A percentile compares a stretch with the other conserved stretches of the same genome.
Evolutionary conservation across 345 rosid species (phyloP).

Genomic region (Sisymbrium altissimum): DNA sequence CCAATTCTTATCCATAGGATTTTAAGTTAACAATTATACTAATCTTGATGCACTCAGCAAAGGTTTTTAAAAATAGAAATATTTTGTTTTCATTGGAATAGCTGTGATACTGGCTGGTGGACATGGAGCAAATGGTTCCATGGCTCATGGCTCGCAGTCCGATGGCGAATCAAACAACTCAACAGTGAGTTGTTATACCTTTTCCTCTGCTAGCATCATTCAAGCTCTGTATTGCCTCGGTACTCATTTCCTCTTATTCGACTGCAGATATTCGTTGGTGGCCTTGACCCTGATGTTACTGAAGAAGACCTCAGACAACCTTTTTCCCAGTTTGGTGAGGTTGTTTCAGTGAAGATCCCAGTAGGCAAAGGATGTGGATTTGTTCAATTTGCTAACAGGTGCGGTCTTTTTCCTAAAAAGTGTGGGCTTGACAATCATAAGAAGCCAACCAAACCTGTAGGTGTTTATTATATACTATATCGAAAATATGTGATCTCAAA

Average conservation of each 20-base stretch:
- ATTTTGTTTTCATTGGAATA: conserved; percentile 30
- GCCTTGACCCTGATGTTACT: conserved; percentile 74
- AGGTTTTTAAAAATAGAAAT: neutral
- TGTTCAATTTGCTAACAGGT: conserved; percentile 83
- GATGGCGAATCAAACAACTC: conserved; percentile 72
- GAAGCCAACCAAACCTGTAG: neutral
- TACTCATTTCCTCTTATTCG: conserved; percentile 8
- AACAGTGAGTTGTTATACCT: conserved; percentile 60
- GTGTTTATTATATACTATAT: neutral
- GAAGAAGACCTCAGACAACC: conserved; percentile 89
- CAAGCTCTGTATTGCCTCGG: neutral
- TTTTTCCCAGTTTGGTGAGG: conserved; percentile 80
- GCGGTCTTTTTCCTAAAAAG: neutral
- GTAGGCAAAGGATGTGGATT: conserved; percentile 95
- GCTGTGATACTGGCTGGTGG: conserved; percentile 86
- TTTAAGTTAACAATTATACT: neutral
- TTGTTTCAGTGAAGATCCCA: conserved; percentile 91
- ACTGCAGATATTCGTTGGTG: conserved; percentile 91
- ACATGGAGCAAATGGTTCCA: conserved; percentile 61
- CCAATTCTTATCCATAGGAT: neutral
- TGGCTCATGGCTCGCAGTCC: conserved; percentile 58
- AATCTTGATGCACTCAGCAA: conserved; percentile 11
- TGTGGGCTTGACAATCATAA: neutral
- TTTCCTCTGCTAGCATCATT: neutral
- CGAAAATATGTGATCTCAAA: neutral